Base-by-base conservation (phyloP, 1,139 yeast genomes). In the Suhomyces bribrorum region DNA sequence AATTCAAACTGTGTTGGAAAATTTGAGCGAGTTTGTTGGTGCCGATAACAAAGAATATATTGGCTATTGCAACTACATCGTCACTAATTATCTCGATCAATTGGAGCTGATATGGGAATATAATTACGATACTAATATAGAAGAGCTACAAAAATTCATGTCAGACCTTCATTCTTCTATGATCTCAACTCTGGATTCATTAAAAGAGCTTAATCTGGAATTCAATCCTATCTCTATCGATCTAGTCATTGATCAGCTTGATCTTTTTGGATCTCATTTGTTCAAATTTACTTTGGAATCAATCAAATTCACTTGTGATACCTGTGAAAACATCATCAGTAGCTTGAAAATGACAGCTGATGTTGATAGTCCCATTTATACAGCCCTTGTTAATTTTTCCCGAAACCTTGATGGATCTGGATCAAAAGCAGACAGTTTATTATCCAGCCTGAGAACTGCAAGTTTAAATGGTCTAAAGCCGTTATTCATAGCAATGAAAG, bases 81-180 rank as follows among this genome's bases (percentile, higher is more conserved):
- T 34, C 6, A 14, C 11, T 7, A 22, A 4, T 8, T 22, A 17
- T 22, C 32, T 34, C 14, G 23, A 34, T 15, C 12, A 11, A n/a
- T 14, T 35, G 13, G 20, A 15, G 5, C 31, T 8, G 9, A n/a
- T 35, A 11, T 35, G 38, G 38, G 35, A 35, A 20, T 35, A 15
- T 26, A 35, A 35, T 13, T 26, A 26, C 25, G 16, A 14, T 5
- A 12, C 29, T 7, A 26, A 13, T 13, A 15, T 5, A 7, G 29
- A 13, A 20, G 11, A 20, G 6, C 11, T 20, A n/a, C 11, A 20
- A 3, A 20, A 20, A 20, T 20, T 20, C 5, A 20, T 20, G 23
- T 8, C 8, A 20, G 11, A 20, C 8, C 23, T 20, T 1, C 8
- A 20, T 20, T 8, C 3, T 8, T 20, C 23, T 8, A 20, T 20